Base-by-base conservation (phyloP, 2,329 filamentous ascomycete genomes). In the Pestalotiopsis sp. region DNA sequence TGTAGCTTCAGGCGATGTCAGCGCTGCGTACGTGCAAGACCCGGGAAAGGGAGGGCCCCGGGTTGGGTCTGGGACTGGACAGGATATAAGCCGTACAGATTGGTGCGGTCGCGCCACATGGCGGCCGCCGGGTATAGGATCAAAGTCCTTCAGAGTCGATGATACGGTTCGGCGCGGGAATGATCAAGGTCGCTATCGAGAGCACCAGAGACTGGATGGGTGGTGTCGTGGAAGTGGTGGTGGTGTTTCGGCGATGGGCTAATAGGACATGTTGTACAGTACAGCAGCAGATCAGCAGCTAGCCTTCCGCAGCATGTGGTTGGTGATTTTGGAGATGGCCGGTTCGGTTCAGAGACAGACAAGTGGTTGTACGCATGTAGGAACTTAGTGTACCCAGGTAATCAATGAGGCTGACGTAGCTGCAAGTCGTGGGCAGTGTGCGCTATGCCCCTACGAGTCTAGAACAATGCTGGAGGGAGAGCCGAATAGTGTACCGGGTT, bases 81-180 rank as follows among this genome's bases (percentile, higher is more conserved):
- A 23, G 56, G 56, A 56, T 67, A 49, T 65, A 67, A 67, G 61
- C 78, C 89, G 76, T 90, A 98, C 94, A 99, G 92, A 81, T 98
- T 99, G 76, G 96, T 99, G 84, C 96, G 92, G 88, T 99, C 96
- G 86, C 96, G 94, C 95, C 95, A 99, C 94, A 97, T 97, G 85
- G 88, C 91, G 90, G 87, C 87, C 85, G 84, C 83, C 78, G 71
- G 71, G 71, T 65, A 72, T 71, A 73, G 71, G 71, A 70, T 68
- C 72, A 66, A 66, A 68, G 70, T 73, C 73, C 73, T 70, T 76
- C 74, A 75, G 71, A 58, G 74, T 72, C 70, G 70, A 69, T 66
- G 65, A 69, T 41, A 65, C 62, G 64, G 65, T 65, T 66, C 31
- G 31, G 31, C 67, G 39, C 31, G 62, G 27, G 39, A 52, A 52